Conservation (phyloP, 208 protist genomes). For the Leishmania guyanensis region DNA sequence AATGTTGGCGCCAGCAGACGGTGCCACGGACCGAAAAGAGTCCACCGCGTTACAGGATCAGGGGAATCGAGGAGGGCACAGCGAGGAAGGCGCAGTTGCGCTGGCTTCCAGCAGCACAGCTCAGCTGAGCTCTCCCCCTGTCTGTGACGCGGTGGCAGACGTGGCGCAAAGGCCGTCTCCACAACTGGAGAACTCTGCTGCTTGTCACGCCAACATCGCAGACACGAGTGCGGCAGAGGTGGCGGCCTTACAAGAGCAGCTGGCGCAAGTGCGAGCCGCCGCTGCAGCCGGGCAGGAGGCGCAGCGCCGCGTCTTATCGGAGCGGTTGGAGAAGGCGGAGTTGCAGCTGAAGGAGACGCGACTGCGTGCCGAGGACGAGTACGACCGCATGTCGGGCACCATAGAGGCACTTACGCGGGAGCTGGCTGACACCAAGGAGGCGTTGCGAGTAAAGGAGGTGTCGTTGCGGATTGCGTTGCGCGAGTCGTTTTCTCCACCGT, state of each 20-base stretch:
- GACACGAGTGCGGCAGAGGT: conserved; percentile 4
- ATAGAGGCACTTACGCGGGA: conserved; percentile 23
- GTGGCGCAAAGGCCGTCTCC: neutral
- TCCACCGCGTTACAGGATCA: conserved; percentile 1
- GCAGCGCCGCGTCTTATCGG: conserved; percentile 35
- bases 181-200: neutral
- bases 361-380: conserved; percentile 34
- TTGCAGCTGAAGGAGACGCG: conserved; percentile 26
- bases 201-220: neutral
- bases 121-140: neutral
- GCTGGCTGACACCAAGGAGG: conserved; percentile 28
- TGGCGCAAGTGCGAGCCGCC: conserved; percentile 19
- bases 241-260: conserved; percentile 11
- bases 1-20: neutral
- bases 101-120: neutral
- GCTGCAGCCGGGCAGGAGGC: conserved; percentile 26
- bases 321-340: conserved; percentile 30
- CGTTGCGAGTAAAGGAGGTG: conserved; percentile 41
- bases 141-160: neutral
- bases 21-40: neutral
- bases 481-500: conserved; percentile 21
- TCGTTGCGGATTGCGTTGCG: conserved; percentile 53
- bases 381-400: conserved; percentile 21
- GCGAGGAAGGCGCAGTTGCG: neutral
- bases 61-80: neutral